Evolutionary conservation across 2,329 filamentous ascomycete genomes (phyloP).

Genomic region (Sarocladiaceae sp.): DNA sequence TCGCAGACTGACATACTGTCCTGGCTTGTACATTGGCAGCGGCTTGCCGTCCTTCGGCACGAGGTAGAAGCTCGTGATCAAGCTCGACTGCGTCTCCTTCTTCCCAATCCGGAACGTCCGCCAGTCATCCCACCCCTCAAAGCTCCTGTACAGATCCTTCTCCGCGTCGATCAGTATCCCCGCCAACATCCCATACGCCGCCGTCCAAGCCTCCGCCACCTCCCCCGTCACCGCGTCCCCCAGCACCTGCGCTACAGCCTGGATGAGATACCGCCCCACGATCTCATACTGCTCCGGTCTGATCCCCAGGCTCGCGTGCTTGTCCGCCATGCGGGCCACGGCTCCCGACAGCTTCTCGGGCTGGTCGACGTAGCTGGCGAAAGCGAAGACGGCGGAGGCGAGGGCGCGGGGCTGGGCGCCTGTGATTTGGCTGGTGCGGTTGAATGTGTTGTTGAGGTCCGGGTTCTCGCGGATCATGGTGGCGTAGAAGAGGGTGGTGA

Average conservation of each 20-base stretch:
- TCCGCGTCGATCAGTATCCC: conserved; percentile 64
- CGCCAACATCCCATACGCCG: conserved; percentile 66
- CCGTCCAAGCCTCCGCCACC: conserved; percentile 63
- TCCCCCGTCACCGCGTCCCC: conserved; percentile 60
- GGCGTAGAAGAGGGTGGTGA: conserved; percentile 68
- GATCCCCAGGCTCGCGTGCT: conserved; percentile 68
- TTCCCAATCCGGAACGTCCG: conserved; percentile 48
- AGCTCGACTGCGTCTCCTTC: conserved; percentile 54
- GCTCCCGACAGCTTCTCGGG: conserved; percentile 50
- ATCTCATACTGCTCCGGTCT: conserved; percentile 62
- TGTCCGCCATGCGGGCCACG: conserved; percentile 66
- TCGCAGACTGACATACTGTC: conserved; percentile 67
- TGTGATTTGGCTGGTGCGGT: conserved; percentile 59
- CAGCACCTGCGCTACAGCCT: conserved; percentile 60
- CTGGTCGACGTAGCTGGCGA: conserved; percentile 67
- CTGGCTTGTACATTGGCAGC: conserved; percentile 58
- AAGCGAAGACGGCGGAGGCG: conserved; percentile 62
- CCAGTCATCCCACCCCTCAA: conserved; percentile 40
- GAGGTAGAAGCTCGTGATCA: conserved; percentile 65
- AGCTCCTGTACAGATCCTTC: conserved; percentile 49
- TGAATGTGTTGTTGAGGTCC: conserved; percentile 64
- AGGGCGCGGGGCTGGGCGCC: conserved; percentile 65
- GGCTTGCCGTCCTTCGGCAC: conserved; percentile 48
- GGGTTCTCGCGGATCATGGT: conserved; percentile 61
- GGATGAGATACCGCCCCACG: conserved; percentile 62